phyloP scores from a whole-genome alignment of 1,284 basidiomycete genomes.

The Malassezia restricta region DNA sequence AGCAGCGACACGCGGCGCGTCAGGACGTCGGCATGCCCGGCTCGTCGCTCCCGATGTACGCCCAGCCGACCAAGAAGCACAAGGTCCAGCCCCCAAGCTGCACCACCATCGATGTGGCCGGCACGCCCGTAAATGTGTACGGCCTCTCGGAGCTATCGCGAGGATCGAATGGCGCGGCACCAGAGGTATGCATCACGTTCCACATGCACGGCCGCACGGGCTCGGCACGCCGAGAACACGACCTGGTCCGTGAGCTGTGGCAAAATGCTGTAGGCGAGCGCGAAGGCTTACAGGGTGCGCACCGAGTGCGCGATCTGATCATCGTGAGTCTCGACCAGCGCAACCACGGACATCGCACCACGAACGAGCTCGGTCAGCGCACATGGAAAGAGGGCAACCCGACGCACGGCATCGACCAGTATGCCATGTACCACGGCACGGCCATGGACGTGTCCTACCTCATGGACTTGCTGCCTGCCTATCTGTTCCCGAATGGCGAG shows the following conservation, averaged over 20 bases:
- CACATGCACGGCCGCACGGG: constrained; percentile 41
- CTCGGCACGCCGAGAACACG: constrained; percentile 30
- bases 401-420: constrained; percentile 43
- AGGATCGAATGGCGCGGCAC: constrained; percentile 8
- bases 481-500: constrained; percentile 63
- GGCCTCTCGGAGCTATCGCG: constrained; percentile 32
- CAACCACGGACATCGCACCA: constrained; percentile 45
- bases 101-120: constrained; percentile 24
- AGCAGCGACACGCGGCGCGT: too few relatives aligned
- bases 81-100: constrained; percentile 9
- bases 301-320: constrained; percentile 30
- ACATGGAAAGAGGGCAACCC: constrained; percentile 45
- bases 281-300: constrained; percentile 6
- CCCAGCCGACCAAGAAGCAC: background rate
- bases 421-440: constrained; percentile 53
- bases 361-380: constrained; percentile 34
- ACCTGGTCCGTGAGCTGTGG: constrained; percentile 32
- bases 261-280: constrained; percentile 21
- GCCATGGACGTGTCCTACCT: constrained; percentile 65
- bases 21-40: too few relatives aligned
- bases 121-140: constrained; percentile 37
- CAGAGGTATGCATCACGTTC: constrained; percentile 32
- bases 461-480: constrained; percentile 65
- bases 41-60: background rate
- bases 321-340: constrained; percentile 46